Base-by-base conservation (phyloP, 148 eudicot species). In the Amaranthus cruentus region DNA sequence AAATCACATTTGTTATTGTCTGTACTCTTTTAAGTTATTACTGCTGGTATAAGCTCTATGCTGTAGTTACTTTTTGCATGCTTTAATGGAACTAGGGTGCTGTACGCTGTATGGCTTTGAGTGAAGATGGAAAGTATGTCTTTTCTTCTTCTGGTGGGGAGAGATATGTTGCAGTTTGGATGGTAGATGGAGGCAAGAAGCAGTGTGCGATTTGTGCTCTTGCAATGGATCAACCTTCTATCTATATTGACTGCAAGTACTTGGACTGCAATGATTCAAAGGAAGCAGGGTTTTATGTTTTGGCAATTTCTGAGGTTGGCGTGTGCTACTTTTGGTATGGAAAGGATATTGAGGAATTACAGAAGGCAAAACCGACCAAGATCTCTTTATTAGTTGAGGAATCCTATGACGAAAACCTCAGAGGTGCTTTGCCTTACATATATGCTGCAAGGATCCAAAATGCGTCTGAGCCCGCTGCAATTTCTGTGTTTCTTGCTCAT, bases 181-280 rank as follows among this genome's bases (percentile, higher is more conserved):
- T 81, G 74, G 73, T 85, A 73, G 96, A 88, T 81, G 89, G 92
- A 47, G 82, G 91, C 81, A 95, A 95, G 87, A 92, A 80, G 68
- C 80, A 88, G 77, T 87, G 93, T 59, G 85, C 97, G 9, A 85
- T 85, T 64, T 82, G 89, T 75, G 85, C 80, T 78, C 96, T 95
- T 73, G 87, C 96, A 47, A 90, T 95, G 99, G 99, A 95, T 64
- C 92, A 95, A 68, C 96, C 97, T 81, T 87, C 97, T 78, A 84
- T 95, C 67, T 95, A 82, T 74, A 76, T 95, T 42, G 97, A 90
- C 76, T 78, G 87, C 83, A 83, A 66, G 63, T 80, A 56, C 73
- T 15, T 79, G 71, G 83, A 74, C 53, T 71, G 74, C 65, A 87
- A 76, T 69, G 87, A 84, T 81, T 76, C 70, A 71, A 87, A 85